A percentile compares a stretch with the other conserved stretches of the same genome.
Conservation (phyloP, 345 rosid genomes). For the Nasturtium officinale region DNA sequence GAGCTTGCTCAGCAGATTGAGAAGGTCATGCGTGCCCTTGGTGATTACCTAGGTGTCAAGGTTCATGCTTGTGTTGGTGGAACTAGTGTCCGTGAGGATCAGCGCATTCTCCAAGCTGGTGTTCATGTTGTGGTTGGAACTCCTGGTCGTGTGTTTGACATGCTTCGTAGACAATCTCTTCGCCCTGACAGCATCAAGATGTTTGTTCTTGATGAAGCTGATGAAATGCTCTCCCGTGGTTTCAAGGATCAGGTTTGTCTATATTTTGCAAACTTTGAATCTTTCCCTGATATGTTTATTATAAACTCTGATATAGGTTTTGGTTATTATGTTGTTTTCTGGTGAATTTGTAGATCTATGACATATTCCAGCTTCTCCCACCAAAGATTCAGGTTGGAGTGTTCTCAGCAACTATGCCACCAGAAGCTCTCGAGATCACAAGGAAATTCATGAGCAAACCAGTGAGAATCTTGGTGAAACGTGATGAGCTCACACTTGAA, state of each 20-base stretch:
- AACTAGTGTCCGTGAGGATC: constrained; percentile 82
- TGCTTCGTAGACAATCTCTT: constrained; percentile 77
- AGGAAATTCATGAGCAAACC: constrained; percentile 61
- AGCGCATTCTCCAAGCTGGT: constrained; percentile 70
- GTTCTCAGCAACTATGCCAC: constrained; percentile 67
- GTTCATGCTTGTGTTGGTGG: constrained; percentile 93
- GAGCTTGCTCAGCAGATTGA: constrained; percentile 91
- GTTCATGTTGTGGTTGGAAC: constrained; percentile 90
- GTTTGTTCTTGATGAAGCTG: constrained; percentile 83
- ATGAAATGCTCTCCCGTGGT: constrained; percentile 87
- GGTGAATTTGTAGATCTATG: constrained; percentile 46
- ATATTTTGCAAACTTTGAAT: not conserved
- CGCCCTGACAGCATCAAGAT: constrained; percentile 72
- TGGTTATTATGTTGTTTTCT: not conserved
- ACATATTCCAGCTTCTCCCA: constrained; percentile 61
- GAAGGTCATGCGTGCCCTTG: constrained; percentile 85
- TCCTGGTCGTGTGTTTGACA: constrained; percentile 85
- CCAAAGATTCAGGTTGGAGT: constrained; percentile 57
- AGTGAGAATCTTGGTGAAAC: constrained; percentile 56
- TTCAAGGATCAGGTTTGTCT: constrained; percentile 79
- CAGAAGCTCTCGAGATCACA: constrained; percentile 59
- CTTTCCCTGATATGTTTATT: not conserved
- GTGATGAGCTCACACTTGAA: constrained; percentile 60
- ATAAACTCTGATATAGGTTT: not conserved
- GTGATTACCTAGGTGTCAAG: constrained; percentile 78